These are phyloP conservation scores for Phytophthora parvispora DNA, from an alignment of 352 stramenopile genomes.

Conservation along the genomic window DNA sequence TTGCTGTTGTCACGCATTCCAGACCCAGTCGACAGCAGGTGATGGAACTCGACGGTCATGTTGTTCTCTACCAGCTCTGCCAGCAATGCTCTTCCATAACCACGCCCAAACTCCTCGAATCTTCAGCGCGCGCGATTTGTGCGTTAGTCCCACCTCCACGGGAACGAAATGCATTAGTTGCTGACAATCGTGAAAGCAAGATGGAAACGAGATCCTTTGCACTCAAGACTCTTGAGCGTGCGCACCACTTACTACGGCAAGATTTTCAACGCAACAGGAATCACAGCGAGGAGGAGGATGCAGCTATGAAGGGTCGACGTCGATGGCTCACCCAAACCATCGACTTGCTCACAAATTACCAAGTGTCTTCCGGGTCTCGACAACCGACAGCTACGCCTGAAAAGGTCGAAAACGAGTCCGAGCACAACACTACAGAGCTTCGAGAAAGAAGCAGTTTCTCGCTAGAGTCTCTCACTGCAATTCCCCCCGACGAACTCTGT, in stretches of 20 bases:
- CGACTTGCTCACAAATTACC: constrained; percentile 44
- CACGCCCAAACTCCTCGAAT: constrained; percentile 40
- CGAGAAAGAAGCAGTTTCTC: constrained; percentile 72
- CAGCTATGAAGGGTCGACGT: constrained; percentile 11
- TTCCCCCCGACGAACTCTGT: constrained; percentile 63
- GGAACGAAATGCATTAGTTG: constrained; percentile 48
- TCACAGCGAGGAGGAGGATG: constrained; percentile 8
- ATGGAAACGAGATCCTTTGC: constrained; percentile 63
- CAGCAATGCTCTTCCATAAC: constrained; percentile 39
- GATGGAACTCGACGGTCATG: constrained; percentile 68
- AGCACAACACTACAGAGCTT: constrained; percentile 45
- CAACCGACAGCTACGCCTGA: background rate
- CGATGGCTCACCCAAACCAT: constrained; percentile 57
- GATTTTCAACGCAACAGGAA: constrained; percentile 13
- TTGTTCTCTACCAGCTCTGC: constrained; percentile 64
- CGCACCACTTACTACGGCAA: constrained; percentile 43
- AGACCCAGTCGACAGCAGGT: constrained; percentile 57
- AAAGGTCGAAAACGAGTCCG: constrained; percentile 13
- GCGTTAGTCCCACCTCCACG: constrained; percentile 55
- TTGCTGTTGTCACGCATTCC: constrained; percentile 57
- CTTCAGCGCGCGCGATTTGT: constrained; percentile 58
- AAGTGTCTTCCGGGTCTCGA: background rate
- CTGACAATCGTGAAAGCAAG: constrained; percentile 65
- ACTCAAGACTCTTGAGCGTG: constrained; percentile 59
- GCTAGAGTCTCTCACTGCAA: constrained; percentile 63